These are phyloP conservation scores for Blattamonas nauphoetae DNA, from an alignment of 78 protist genomes.

Conservation along the genomic window DNA sequence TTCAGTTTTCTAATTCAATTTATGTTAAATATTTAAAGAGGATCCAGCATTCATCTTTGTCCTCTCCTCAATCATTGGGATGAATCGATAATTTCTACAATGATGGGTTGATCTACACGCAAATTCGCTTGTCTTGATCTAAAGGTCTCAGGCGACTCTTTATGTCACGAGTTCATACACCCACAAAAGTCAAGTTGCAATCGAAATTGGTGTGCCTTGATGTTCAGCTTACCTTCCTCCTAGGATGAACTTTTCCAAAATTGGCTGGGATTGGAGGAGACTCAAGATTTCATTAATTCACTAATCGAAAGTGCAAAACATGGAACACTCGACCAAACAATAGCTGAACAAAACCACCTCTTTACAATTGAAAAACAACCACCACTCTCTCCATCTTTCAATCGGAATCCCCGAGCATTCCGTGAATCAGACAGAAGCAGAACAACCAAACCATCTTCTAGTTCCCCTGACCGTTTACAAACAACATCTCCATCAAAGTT, in stretches of 20 bases:
- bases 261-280: not conserved
- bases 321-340: not conserved
- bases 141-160: too few relatives aligned
- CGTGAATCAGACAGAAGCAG: not conserved
- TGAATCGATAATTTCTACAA: too few relatives aligned
- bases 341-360: not conserved
- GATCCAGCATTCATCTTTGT: too few relatives aligned
- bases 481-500: not conserved
- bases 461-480: not conserved
- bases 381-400: not conserved
- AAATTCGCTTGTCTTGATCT: too few relatives aligned
- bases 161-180: too few relatives aligned
- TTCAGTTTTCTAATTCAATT: too few relatives aligned
- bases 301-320: not conserved
- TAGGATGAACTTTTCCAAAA: not conserved
- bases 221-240: too few relatives aligned
- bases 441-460: not conserved
- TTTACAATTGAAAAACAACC: not conserved
- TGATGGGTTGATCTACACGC: too few relatives aligned
- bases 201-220: too few relatives aligned
- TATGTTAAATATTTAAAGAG: too few relatives aligned
- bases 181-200: too few relatives aligned
- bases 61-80: too few relatives aligned
- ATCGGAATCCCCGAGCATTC: not conserved
- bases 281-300: not conserved